Base-by-base conservation (phyloP, 164 flowering plant species). In the Pachysandra terminalis region DNA sequence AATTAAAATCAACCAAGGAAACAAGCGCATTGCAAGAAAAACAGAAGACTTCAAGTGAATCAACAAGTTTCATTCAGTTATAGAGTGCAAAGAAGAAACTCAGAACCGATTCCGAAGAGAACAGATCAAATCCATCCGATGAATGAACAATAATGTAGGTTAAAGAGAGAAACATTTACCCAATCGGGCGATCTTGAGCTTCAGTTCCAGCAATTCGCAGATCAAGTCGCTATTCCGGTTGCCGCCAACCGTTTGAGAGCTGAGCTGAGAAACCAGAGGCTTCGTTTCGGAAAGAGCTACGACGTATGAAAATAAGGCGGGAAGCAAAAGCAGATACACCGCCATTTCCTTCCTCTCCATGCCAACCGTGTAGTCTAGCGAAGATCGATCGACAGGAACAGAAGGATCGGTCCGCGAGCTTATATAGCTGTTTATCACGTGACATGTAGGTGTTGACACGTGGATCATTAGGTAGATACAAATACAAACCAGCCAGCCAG, bases 151-250 rank as follows among this genome's bases (percentile, higher is more conserved):
- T 1, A 19, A 35, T 17, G 53, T 26, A 24, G 10, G 9, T 14
- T 9, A 41, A 37, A 41, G 40, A 49, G 24, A 21, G 23, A 19
- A 56, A 27, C 0, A 63, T 22, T 56, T 41, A 87, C 96, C 92
- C 48, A 83, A 79, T 41, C 66, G 84, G 56, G 88, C 60, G 56
- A 84, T 61, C 69, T 78, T 79, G 74, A 81, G 79, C 81, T 82
- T 88, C 77, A 83, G 63, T 8, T 80, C 79, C 16, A 78, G 76
- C 78, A 85, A 23, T 66, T 85, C 70, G 70, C 64, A 64, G 65
- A 66, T 48, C 35, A 77, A 54, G 26, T 32, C 64, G 61, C 59
- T 51, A 56, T 25, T 55, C 19, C 62, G 66, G 45, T 72, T 56
- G 25, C 32, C 23, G 41, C 65, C 70, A 48, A 64, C 65, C 10